Percentiles rank a stretch among this genome's conserved stretches.
phyloP scores from a whole-genome alignment of 2,329 filamentous ascomycete species.

The Aspergillus fischeri region DNA sequence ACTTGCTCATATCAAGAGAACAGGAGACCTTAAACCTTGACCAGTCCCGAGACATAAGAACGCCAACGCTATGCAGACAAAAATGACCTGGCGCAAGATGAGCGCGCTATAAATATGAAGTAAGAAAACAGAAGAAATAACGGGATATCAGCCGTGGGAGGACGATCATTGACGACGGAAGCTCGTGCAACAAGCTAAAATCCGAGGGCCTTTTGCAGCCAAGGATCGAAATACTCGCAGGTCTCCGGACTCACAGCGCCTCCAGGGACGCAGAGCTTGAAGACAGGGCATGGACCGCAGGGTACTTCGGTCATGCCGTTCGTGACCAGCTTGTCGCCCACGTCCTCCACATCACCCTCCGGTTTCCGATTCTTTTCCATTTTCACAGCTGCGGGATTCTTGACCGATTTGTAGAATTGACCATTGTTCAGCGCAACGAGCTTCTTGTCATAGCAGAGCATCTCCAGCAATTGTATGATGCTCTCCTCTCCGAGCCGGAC shows the following conservation, averaged over 20 bases:
- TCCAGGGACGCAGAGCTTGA: conserved; percentile 85
- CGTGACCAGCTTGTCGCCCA: conserved; percentile 44
- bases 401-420: conserved; percentile 47
- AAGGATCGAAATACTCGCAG: conserved; percentile 86
- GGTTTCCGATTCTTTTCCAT: conserved; percentile 31
- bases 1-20: conserved; percentile 7
- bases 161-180: neutral
- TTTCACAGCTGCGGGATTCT: conserved; percentile 36
- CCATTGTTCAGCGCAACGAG: conserved; percentile 59
- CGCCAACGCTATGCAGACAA: conserved; percentile 39
- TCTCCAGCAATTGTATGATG: conserved; percentile 79
- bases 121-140: conserved; percentile 3
- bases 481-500: conserved; percentile 68
- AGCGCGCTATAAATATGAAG: conserved; percentile 11
- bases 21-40: conserved; percentile 2
- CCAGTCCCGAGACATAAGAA: conserved; percentile 20
- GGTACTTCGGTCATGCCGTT: conserved; percentile 85
- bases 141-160: neutral
- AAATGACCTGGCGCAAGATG: conserved; percentile 10
- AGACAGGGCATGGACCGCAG: conserved; percentile 88
- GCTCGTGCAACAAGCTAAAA: conserved; percentile 22
- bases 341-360: conserved; percentile 22
- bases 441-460: conserved; percentile 82
- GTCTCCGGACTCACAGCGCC: conserved; percentile 85
- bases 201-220: conserved; percentile 55